phyloP scores from a whole-genome alignment of 495 filamentous ascomycete genomes.

The Rostrohypoxylon terebratum region DNA sequence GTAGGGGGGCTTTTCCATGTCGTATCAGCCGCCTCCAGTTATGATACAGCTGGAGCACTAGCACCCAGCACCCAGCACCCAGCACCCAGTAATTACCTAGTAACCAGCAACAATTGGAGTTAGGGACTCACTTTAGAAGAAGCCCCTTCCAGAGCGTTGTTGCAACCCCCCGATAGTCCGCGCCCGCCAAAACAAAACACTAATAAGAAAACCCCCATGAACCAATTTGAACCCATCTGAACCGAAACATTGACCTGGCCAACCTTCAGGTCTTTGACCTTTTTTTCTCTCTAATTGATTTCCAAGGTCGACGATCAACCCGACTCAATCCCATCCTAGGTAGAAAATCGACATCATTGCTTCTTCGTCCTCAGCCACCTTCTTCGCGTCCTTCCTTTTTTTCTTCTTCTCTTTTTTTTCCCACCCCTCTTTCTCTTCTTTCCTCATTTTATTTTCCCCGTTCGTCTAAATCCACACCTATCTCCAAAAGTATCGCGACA shows the following conservation, averaged over 20 bases:
- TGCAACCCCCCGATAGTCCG: slow-evolving; percentile 20
- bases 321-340: slow-evolving; percentile 35
- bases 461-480: background rate
- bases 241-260: slow-evolving; percentile 35
- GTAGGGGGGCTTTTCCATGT: slow-evolving; percentile 1
- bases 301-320: slow-evolving; percentile 26
- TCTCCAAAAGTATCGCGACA: slow-evolving; percentile 10
- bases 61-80: background rate
- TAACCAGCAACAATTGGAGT: too few species aligned
- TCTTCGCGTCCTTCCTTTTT: slow-evolving; percentile 17
- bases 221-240: background rate
- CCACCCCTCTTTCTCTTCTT: background rate
- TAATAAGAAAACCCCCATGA: background rate
- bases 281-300: slow-evolving; percentile 27
- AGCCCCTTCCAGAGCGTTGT: too few species aligned
- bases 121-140: too few species aligned
- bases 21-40: slow-evolving; percentile 22
- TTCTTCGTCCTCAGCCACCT: slow-evolving; percentile 41
- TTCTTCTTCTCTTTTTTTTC: background rate
- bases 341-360: slow-evolving; percentile 42
- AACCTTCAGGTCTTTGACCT: slow-evolving; percentile 41
- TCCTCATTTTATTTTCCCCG: background rate
- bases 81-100: background rate
- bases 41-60: too few species aligned
- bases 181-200: slow-evolving; percentile 6